Base-by-base conservation (phyloP, 305 asterid species). In the Fraxinus greggii region DNA sequence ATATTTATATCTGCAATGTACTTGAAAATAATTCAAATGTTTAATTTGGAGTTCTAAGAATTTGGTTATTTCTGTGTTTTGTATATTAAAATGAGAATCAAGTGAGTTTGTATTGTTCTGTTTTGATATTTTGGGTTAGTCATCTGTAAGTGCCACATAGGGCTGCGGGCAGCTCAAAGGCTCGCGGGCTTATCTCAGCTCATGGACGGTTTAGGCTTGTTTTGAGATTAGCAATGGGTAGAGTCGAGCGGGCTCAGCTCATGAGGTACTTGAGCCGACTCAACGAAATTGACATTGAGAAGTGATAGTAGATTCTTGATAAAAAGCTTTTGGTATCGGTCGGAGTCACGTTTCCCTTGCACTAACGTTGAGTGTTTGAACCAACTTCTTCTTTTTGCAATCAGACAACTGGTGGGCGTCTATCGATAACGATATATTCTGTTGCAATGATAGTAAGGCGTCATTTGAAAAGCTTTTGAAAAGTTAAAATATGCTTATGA, bases 1-100 rank as follows among this genome's bases (percentile, higher is more conserved):
- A n/a, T 72, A 24, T 35, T 35, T 36, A 31, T 59, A 24, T 35
- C 9, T 80, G 13, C 10, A 63, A 73, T 45, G 78, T 78, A 82
- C n/a, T 82, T n/a, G 40, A 42, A 48, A 82, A 79, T 82, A 78
- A 84, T 81, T 83, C 13, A 86, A 76, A 81, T 51, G 81, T 33
- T 63, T 17, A 33, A 75, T 80, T 79, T 78, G 67, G 48, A 78
- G n/a, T 36, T 24, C 19, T 70, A 35, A 2, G 24, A 51, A 15
- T 77, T 65, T 79, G 61, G 75, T 29, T 15, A 8, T 12, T 51
- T 33, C 29, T n/a, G 69, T 78, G 77, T 75, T 59, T 31, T 87
- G 84, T 80, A 76, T 33, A 76, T 79, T 85, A 54, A 80, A n/a
- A 74, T 85, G 85, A 63, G 67, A 69, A 69, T 28, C 40, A 69